Conservation (phyloP, 441 rosid genomes). For the Isatis lusitanica region DNA sequence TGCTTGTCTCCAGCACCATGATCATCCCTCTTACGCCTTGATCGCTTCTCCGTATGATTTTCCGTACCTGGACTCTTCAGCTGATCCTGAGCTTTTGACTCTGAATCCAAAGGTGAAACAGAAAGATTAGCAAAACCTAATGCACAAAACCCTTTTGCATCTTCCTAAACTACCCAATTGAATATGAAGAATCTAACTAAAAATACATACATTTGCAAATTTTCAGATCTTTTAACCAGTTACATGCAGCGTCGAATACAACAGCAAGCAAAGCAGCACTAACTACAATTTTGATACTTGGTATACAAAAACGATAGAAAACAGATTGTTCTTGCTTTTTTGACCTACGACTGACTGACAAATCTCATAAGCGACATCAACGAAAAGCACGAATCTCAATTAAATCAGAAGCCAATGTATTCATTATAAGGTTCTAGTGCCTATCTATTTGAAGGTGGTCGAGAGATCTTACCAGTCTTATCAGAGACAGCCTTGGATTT, state of each 20-base stretch:
- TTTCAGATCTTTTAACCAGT: neutral
- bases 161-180: neutral
- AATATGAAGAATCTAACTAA: neutral
- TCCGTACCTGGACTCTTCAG: constrained; percentile 58
- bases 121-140: neutral
- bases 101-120: constrained; percentile 43
- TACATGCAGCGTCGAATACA: neutral
- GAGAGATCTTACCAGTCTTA: constrained; percentile 63
- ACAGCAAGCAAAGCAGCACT: neutral
- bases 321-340: neutral
- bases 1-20: constrained; percentile 61
- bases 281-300: neutral
- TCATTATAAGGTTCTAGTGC: neutral
- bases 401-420: neutral
- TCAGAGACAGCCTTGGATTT: constrained; percentile 50
- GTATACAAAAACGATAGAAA: neutral
- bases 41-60: constrained; percentile 57
- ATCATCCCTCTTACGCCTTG: constrained; percentile 68
- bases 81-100: constrained; percentile 46
- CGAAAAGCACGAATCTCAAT: neutral
- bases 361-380: neutral
- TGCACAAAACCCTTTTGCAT: neutral
- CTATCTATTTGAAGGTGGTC: neutral
- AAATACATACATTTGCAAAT: neutral
- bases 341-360: neutral